phyloP scores from a whole-genome alignment of 2,329 filamentous ascomycete species.

The Venturia pyrina region DNA sequence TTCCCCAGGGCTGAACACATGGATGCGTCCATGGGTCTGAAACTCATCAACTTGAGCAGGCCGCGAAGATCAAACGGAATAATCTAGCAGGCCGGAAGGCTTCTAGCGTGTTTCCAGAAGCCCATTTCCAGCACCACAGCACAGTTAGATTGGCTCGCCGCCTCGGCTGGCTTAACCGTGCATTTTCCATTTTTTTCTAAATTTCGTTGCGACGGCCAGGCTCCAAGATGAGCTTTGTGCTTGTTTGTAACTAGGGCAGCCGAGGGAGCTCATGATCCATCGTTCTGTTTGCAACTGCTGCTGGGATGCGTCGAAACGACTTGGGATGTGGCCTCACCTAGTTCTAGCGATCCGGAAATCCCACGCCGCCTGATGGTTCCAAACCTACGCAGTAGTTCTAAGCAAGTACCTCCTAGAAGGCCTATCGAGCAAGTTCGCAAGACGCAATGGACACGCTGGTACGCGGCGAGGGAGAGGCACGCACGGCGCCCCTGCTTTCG shows the following conservation, averaged over 20 bases:
- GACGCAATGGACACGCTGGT: background rate
- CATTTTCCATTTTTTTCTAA: background rate
- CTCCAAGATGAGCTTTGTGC: background rate
- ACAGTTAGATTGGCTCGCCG: constrained; percentile 1
- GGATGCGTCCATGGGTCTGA: constrained; percentile 3
- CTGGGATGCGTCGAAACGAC: background rate
- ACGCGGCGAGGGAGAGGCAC: background rate
- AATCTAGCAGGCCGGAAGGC: background rate
- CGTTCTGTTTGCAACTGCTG: background rate
- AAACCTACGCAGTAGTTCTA: too few relatives aligned
- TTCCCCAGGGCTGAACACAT: background rate
- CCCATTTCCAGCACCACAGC: background rate
- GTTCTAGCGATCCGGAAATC: background rate
- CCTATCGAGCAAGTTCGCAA: background rate
- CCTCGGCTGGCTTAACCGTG: constrained; percentile 3
- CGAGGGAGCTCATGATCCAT: constrained; percentile 1
- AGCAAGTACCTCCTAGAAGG: too few relatives aligned
- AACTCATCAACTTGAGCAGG: constrained; percentile 8
- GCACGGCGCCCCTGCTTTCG: background rate
- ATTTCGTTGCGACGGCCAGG: background rate
- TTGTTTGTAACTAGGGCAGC: background rate
- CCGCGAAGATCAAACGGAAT: constrained; percentile 4
- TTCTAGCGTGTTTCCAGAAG: constrained; percentile 9
- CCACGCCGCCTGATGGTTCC: too few relatives aligned
- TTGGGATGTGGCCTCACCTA: background rate